Conservation (phyloP, 768 basidiomycete genomes). For the Dioszegia aurantiaca region DNA sequence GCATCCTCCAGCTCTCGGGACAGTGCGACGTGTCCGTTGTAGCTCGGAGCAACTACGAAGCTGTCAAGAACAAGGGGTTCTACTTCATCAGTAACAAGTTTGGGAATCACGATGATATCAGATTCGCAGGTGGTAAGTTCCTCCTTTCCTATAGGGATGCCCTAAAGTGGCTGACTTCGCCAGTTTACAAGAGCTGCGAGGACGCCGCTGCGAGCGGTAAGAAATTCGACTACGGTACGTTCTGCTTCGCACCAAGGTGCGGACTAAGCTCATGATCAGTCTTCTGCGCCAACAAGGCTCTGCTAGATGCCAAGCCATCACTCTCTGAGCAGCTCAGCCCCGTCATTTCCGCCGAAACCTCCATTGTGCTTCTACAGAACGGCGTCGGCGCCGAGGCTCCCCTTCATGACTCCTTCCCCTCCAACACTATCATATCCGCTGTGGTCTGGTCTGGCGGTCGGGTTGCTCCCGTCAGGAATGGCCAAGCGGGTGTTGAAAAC, state of each 20-base stretch:
- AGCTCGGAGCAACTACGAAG: slow-evolving; percentile 44
- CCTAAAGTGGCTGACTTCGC: not conserved
- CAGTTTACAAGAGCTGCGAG: slow-evolving; percentile 41
- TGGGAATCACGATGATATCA: slow-evolving; percentile 39
- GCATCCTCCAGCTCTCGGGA: slow-evolving; percentile 40
- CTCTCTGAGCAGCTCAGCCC: slow-evolving; percentile 40
- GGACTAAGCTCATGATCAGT: slow-evolving; percentile 20
- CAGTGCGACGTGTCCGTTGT: slow-evolving; percentile 45
- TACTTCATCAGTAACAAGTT: slow-evolving; percentile 37
- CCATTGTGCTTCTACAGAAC: slow-evolving; percentile 49
- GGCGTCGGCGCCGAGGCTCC: slow-evolving; percentile 50
- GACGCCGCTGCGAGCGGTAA: slow-evolving; percentile 40
- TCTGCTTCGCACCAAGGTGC: not conserved
- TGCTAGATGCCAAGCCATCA: slow-evolving; percentile 46
- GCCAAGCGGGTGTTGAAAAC: slow-evolving; percentile 39
- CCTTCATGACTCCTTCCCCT: slow-evolving; percentile 41
- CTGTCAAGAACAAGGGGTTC: slow-evolving; percentile 41
- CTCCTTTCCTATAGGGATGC: not conserved
- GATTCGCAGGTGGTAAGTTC: slow-evolving; percentile 45
- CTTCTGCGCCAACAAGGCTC: slow-evolving; percentile 48
- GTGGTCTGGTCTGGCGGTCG: slow-evolving; percentile 49
- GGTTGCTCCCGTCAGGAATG: slow-evolving; percentile 22
- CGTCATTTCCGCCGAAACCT: slow-evolving; percentile 31
- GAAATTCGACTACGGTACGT: slow-evolving; percentile 35
- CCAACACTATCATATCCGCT: slow-evolving; percentile 47